Conservation (phyloP, 257 asterid species). For the Solanum sejunctum region DNA sequence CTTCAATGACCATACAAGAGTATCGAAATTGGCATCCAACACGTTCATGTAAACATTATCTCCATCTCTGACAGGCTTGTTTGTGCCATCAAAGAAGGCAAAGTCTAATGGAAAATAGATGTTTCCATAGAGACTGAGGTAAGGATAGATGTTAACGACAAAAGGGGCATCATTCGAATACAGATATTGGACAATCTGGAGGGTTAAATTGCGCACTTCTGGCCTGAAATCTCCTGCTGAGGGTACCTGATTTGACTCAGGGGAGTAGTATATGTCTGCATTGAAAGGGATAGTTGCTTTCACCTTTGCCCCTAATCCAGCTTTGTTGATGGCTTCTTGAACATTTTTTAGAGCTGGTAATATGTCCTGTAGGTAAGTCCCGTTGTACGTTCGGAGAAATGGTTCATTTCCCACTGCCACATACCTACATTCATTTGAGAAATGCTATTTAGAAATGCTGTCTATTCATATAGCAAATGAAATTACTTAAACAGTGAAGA, state of each 20-base stretch:
- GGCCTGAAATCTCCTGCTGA: slow-evolving; percentile 16
- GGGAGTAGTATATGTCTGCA: slow-evolving; percentile 17
- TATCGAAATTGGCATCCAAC: slow-evolving; percentile 7
- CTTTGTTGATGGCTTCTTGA: slow-evolving; percentile 21
- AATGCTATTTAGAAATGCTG: neutral
- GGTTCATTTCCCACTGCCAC: slow-evolving; percentile 6
- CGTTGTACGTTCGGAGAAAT: slow-evolving; percentile 9
- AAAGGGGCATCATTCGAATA: slow-evolving; percentile 4
- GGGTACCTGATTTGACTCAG: slow-evolving; percentile 6
- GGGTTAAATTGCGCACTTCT: slow-evolving; percentile 8
- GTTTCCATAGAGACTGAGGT: slow-evolving; percentile 7
- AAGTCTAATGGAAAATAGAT: slow-evolving; percentile 15
- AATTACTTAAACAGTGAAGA: neutral
- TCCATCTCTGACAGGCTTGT: slow-evolving; percentile 12
- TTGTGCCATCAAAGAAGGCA: slow-evolving; percentile 19
- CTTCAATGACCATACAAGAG: slow-evolving; percentile 21
- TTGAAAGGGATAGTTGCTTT: slow-evolving; percentile 18
- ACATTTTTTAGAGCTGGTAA: slow-evolving; percentile 19
- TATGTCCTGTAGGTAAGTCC: slow-evolving; percentile 1
- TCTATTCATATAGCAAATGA: neutral
- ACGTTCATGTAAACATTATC: slow-evolving; percentile 11
- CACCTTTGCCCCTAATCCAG: slow-evolving; percentile 16
- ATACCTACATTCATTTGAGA: neutral
- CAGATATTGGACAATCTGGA: slow-evolving; percentile 15
- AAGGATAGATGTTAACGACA: neutral